A percentile compares a stretch with the other conserved stretches of the same genome.
phyloP scores from a whole-genome alignment of 208 protist species.

The Phytomonas sp. region DNA sequence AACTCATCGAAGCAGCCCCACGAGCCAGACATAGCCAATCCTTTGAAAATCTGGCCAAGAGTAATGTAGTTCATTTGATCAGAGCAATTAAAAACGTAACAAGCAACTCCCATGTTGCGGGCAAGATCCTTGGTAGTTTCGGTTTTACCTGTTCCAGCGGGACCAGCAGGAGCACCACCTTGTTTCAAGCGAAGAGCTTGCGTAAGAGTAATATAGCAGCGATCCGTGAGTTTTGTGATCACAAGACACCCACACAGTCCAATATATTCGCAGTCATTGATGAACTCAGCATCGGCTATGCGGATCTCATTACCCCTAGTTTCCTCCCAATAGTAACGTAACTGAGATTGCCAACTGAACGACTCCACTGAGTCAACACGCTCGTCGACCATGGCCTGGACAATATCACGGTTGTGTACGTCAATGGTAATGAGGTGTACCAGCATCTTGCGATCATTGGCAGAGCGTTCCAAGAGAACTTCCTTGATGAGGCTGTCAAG shows the following conservation, averaged over 20 bases:
- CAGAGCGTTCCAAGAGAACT: constrained; percentile 89
- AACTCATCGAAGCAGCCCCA: constrained; percentile 98
- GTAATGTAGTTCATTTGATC: constrained; percentile 98
- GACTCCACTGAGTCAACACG: constrained; percentile 89
- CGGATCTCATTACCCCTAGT: constrained; percentile 91
- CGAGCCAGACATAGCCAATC: constrained; percentile 92
- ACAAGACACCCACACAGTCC: constrained; percentile 96
- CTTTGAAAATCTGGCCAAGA: constrained; percentile 97
- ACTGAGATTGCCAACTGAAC: constrained; percentile 98
- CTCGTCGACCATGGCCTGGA: constrained; percentile 90
- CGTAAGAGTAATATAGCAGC: constrained; percentile 98
- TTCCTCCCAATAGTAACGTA: constrained; percentile 96
- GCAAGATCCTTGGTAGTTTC: constrained; percentile 95
- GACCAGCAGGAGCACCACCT: constrained; percentile 89
- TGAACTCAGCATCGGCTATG: constrained; percentile 96
- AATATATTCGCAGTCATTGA: constrained; percentile 98
- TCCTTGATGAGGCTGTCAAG: constrained; percentile 92
- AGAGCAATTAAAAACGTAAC: constrained; percentile 96
- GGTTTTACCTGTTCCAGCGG: too few species aligned
- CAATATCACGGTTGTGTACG: constrained; percentile 95
- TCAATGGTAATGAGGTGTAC: constrained; percentile 98
- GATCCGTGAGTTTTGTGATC: constrained; percentile 98
- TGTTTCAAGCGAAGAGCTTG: constrained; percentile 89
- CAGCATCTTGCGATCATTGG: constrained; percentile 95
- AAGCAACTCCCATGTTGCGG: constrained; percentile 91